Evolutionary conservation across 1,139 yeast genomes (phyloP), one percentile per base, ranked within the genome.

Genomic region (Yarrowia galli): DNA sequence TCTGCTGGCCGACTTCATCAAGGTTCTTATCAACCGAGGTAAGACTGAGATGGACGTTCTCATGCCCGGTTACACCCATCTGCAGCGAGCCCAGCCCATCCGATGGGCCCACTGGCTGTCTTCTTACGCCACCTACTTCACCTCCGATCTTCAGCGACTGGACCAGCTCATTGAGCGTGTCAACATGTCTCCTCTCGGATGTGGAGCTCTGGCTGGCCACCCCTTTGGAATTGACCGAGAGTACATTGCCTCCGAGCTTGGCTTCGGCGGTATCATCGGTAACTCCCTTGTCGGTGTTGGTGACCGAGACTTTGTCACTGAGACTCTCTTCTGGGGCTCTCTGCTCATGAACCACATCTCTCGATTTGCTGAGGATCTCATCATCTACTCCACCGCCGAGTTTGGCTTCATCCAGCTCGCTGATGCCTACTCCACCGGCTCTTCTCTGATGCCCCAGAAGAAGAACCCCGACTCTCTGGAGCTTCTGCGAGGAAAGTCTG

Each of bases 41-140:
- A 88, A 86, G 74, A 79, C 83, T 64, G 99, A 95, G 80, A 90
- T 95, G 69, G 97, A 89, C 73, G 91, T 89, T 28, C 84, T 95
- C 76, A 93, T 95, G 98, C 99, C 99, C 13, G 99, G 99, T 43
- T 95, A 95, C 81, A 95, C 99, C 18, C 99, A 95, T 80, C 83
- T 95, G 78, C 99, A 95, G 83, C 89, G 97, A 78, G 99, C 99
- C 3, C 99, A 95, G 79, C 99, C 99, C 28, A 95, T 95, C 76
- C 87, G 99, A 81, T 95, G 99, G 99, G 84, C 98, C 1, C 99
- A 95, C 78, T 93, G 98, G 97, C 83, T 95, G 72, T 87, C 96
- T 72, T 89, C 92, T 75, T 95, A 95, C 76, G 98, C 98, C 51
- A 95, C 98, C 3, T 95, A 92, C 78, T 89, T 96, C 78, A 86